Conservation (phyloP, 768 basidiomycete genomes). For the Mrakia gelida region DNA sequence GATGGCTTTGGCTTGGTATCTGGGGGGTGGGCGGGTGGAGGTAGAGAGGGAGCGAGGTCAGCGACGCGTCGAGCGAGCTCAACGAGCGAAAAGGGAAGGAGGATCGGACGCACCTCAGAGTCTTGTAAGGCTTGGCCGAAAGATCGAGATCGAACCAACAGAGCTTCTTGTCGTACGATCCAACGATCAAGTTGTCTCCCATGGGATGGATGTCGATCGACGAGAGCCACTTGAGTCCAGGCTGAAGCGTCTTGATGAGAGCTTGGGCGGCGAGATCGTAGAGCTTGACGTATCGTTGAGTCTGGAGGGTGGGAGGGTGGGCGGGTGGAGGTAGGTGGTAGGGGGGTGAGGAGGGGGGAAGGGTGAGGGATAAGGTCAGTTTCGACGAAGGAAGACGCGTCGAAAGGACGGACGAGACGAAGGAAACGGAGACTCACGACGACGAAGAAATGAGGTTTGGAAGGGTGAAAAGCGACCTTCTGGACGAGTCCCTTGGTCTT, state of each 20-base stretch:
- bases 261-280: slow-evolving; percentile 94
- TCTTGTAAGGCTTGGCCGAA: slow-evolving; percentile 93
- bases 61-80: too few relatives aligned
- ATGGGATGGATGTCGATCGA: slow-evolving; percentile 89
- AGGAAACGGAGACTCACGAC: slow-evolving; percentile 59
- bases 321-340: neutral
- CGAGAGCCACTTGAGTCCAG: slow-evolving; percentile 97
- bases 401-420: slow-evolving; percentile 11
- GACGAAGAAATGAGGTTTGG: slow-evolving; percentile 93
- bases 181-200: slow-evolving; percentile 88
- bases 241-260: slow-evolving; percentile 83
- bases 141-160: slow-evolving; percentile 99
- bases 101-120: slow-evolving; percentile 63
- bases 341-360: neutral
- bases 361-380: slow-evolving; percentile 24
- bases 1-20: slow-evolving; percentile 90
- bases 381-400: neutral
- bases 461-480: slow-evolving; percentile 87
- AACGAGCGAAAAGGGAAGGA: neutral
- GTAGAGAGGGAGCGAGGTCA: neutral
- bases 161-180: slow-evolving; percentile 93
- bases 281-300: slow-evolving; percentile 89
- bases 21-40: slow-evolving; percentile 41
- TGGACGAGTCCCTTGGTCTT: slow-evolving; percentile 89
- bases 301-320: slow-evolving; percentile 52